Evolutionary conservation across 495 filamentous ascomycete genomes (phyloP), one percentile per base, ranked within the genome.

Genomic region (Hypoxylon crocopeplum): DNA sequence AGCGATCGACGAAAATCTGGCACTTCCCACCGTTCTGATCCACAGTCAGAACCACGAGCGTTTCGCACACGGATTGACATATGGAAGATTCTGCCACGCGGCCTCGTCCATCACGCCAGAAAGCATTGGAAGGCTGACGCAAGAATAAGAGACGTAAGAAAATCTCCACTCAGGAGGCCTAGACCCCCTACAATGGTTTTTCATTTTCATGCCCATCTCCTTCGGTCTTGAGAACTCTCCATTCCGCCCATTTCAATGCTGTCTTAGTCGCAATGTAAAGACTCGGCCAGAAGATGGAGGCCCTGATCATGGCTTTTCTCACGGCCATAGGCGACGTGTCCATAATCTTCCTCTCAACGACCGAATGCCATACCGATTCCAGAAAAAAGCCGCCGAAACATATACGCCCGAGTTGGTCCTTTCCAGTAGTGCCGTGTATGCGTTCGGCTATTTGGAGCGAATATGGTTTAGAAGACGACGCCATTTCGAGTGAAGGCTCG

Each of bases 371-470:
- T 15, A 49, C 5, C 15, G 44, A 48, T 40, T 70, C 64, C 1
- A 65, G 22, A 4, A 57, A 1, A 13, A 70, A 48, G 5, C 57
- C 64, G 4, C 12, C 30, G 7, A 33, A 2, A 30, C 61, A 66
- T 7, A 63, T 59, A 16, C 10, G 19, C 11, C 19, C 15, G 19
- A 66, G 50, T 12, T 63, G 6, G 2, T 65, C 50, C 29, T 68
- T 62, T 24, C 52, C 54, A n/a, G 61, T 65, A 2, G 29, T 34
- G 13, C 49, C 30, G 24, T 70, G 36, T 46, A 70, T 45, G 27
- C 60, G 54, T 19, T 70, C 64, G 13, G 64, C 64, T 41, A 60
- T 3, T 22, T 44, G 57, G 24, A 68, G 57, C 1, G 42, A 59
- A 24, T 47, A 60, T 12, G 67, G 21, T 33, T 63, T 62, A 11